Base-by-base conservation (phyloP, 129 eudicot species). In the Flaveria robusta region DNA sequence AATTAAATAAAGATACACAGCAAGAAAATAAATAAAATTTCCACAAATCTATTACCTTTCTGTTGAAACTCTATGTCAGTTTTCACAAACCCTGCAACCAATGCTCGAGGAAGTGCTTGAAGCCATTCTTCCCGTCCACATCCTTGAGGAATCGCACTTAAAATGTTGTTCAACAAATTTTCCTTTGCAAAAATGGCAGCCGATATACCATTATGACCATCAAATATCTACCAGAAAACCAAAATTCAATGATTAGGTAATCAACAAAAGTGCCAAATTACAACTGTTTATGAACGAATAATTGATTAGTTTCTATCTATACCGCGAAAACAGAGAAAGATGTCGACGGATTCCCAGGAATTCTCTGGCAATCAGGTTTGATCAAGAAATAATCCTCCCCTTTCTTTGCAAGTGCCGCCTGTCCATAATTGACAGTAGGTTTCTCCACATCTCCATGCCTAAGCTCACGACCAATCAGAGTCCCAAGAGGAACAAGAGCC, bases 11-110 rank as follows among this genome's bases (percentile, higher is more conserved):
- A 12, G 19, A 62, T 27, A 27, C 42, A 23, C 37, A 59, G 3
- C 11, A 62, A 13, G 7, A 1, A 2, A 13, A 11, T 43, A 43
- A 9, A 43, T 9, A 43, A 37, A 37, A 9, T 43, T 9, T 43
- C 3, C 13, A 9, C 42, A 62, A 26, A 15, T 24, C 69, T 66
- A 72, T 46, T 83, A 83, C 99, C 99, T 95, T 86, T 92, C 66
- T 88, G 94, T 87, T 95, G 99, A 78, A 95, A 95, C 85, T 95
- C 96, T 65, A 91, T 95, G 71, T 95, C 99, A 24, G 99, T 95
- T 87, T 91, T 95, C 39, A 95, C 99, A 85, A 95, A 95, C 20
- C 99, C 99, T 24, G 99, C 97, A 24, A 95, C 99, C 43, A 95
- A 80, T 5, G 99, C 99, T 60, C 91, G 86, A 31, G 97, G 99